A percentile compares a stretch with the other conserved stretches of the same genome.
Conservation (phyloP, 139 green algal genomes). For the Tetradesmus lagerheimii region DNA sequence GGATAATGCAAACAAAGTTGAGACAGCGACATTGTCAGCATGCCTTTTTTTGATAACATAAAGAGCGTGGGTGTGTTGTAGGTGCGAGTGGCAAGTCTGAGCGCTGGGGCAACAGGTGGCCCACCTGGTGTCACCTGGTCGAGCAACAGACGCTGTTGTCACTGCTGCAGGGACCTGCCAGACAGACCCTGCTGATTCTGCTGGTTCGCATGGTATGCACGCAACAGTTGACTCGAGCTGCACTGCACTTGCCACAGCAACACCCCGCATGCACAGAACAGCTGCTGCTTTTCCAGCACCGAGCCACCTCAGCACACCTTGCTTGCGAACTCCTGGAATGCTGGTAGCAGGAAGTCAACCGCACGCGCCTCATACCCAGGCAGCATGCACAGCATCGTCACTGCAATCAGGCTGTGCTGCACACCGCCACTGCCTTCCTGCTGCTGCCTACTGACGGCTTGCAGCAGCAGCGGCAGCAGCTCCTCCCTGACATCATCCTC, state of each 20-base stretch:
- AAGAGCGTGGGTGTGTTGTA: too few species aligned
- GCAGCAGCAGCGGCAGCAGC: conserved; percentile 53
- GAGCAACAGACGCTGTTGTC: background rate
- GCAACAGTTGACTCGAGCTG: background rate
- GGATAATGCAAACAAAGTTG: background rate
- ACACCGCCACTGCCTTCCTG: background rate
- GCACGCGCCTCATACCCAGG: conserved; percentile 59
- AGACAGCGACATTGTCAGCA: background rate
- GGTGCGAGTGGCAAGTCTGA: too few species aligned
- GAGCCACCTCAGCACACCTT: conserved; percentile 49
- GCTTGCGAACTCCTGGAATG: conserved; percentile 29
- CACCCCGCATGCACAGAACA: background rate
- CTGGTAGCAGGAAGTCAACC: conserved; percentile 48
- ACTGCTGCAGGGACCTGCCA: background rate
- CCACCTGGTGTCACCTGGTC: too few species aligned
- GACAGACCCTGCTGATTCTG: background rate
- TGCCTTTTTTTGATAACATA: too few species aligned
- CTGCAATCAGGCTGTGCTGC: conserved; percentile 57
- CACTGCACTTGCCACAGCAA: background rate
- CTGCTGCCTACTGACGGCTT: background rate
- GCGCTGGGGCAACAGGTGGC: too few species aligned
- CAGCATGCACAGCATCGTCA: conserved; percentile 80
- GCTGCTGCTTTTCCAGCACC: background rate
- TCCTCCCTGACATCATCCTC: conserved; percentile 39
- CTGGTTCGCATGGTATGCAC: background rate